Conservation (phyloP, 228 moss, liverwort and hornwort species). For the Sphagnum magellanicum region DNA sequence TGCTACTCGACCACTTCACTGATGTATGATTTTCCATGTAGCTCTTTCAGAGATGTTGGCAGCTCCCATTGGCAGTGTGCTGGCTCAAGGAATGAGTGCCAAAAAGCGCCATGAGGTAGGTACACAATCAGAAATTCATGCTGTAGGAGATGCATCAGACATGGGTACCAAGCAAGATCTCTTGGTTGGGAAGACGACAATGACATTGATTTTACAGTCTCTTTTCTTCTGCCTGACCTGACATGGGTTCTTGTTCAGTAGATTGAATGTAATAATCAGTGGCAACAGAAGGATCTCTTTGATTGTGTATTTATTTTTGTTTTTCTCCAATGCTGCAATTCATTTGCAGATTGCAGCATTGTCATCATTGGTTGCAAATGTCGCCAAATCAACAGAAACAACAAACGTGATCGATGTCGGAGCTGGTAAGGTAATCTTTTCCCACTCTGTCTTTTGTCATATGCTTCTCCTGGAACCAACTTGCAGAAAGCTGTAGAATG, state of each 20-base stretch:
- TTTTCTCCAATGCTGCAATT: no score
- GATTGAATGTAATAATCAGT: no score
- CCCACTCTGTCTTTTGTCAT: not conserved
- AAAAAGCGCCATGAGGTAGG: slow-evolving; percentile 60
- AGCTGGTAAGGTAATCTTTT: slow-evolving; percentile 46
- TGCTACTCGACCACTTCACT: slow-evolving; percentile 4
- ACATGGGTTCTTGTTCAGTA: no score
- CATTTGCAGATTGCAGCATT: slow-evolving; percentile 43
- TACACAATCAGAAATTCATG: not conserved
- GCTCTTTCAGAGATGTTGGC: slow-evolving; percentile 34
- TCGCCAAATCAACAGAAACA: slow-evolving; percentile 24
- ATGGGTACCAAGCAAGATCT: no score
- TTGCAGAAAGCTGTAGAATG: not conserved
- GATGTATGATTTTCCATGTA: slow-evolving; percentile 25
- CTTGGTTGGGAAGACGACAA: no score
- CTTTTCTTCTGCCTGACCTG: no score
- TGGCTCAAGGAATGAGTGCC: slow-evolving; percentile 48
- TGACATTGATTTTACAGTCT: no score
- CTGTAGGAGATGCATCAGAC: no score
- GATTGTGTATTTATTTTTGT: no score
- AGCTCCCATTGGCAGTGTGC: slow-evolving; percentile 46
- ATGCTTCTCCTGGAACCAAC: not conserved
- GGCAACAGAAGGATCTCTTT: no score
- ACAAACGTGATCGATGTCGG: slow-evolving; percentile 56
- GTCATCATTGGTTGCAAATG: slow-evolving; percentile 34